A percentile compares a stretch with the other conserved stretches of the same genome.
Evolutionary conservation across 352 stramenopile genomes (phyloP).

Genomic region (Globisporangium paroecandrum): DNA sequence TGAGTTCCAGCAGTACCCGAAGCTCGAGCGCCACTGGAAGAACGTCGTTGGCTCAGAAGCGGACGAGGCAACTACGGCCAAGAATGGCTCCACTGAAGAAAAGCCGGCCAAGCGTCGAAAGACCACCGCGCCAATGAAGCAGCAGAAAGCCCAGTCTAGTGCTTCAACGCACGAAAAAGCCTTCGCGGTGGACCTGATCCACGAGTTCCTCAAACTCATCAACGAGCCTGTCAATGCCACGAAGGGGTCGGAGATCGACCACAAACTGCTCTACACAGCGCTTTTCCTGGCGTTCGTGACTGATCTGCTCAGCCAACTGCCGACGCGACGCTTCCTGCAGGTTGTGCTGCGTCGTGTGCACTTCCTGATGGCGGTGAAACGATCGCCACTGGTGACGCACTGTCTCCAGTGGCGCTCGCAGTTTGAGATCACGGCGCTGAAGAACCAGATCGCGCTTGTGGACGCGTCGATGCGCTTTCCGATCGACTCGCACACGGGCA

Average conservation of each 20-base stretch:
- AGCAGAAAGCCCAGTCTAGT: background rate
- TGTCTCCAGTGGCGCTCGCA: constrained; percentile 33
- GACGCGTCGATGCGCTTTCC: constrained; percentile 68
- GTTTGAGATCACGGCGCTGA: constrained; percentile 42
- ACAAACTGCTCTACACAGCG: constrained; percentile 38
- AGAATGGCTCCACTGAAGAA: constrained; percentile 7
- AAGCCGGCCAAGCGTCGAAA: constrained; percentile 38
- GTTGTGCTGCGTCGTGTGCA: constrained; percentile 66
- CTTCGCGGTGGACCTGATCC: constrained; percentile 36
- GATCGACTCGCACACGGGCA: constrained; percentile 83
- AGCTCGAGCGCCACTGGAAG: constrained; percentile 65
- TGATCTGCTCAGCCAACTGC: constrained; percentile 84
- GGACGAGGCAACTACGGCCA: background rate
- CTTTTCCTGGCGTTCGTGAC: constrained; percentile 76
- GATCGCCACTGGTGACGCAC: constrained; percentile 38
- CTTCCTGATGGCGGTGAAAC: constrained; percentile 36
- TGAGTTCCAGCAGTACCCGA: constrained; percentile 61
- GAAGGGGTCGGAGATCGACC: constrained; percentile 9
- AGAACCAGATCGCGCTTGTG: constrained; percentile 63
- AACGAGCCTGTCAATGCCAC: constrained; percentile 23
- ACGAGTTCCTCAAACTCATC: constrained; percentile 45
- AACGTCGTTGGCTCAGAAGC: constrained; percentile 25
- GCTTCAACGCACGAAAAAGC: constrained; percentile 21
- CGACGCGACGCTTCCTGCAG: constrained; percentile 87
- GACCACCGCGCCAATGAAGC: constrained; percentile 11